Evolutionary conservation across 2,329 filamentous ascomycete genomes (phyloP).

Genomic region (Penicillium aurantiogriseum): DNA sequence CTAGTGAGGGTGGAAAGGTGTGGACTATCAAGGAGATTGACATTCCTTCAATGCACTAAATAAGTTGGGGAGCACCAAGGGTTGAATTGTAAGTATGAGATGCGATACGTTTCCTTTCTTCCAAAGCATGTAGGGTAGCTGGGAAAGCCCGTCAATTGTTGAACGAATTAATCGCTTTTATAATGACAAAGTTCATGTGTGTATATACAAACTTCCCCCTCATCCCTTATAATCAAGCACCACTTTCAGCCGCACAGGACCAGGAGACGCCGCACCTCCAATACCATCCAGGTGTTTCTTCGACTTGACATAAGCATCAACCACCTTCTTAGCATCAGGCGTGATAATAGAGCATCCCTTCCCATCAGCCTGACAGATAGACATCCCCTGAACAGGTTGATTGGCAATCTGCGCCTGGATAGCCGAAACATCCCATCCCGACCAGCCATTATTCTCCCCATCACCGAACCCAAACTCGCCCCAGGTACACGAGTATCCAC

Average conservation of each 20-base stretch:
- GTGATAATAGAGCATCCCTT: slow-evolving; percentile 32
- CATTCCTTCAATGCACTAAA: slow-evolving; percentile 33
- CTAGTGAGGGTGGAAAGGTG: slow-evolving; percentile 36
- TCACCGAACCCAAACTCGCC: slow-evolving; percentile 42
- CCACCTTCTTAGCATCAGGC: slow-evolving; percentile 20
- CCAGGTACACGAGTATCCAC: slow-evolving; percentile 40
- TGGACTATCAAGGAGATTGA: slow-evolving; percentile 41
- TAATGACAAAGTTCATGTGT: not conserved
- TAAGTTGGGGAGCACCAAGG: no score
- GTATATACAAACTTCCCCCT: slow-evolving; percentile 4
- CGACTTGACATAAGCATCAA: slow-evolving; percentile 29
- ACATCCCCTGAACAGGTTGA: slow-evolving; percentile 35
- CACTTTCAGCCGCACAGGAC: slow-evolving; percentile 31
- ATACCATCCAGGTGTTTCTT: slow-evolving; percentile 33
- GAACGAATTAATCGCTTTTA: not conserved
- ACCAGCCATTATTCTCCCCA: slow-evolving; percentile 35
- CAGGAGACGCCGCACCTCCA: slow-evolving; percentile 33
- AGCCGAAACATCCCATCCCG: slow-evolving; percentile 44
- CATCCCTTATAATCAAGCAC: slow-evolving; percentile 30
- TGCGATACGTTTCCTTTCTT: no score
- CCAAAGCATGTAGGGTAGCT: not conserved
- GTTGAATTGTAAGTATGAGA: no score
- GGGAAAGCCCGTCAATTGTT: not conserved
- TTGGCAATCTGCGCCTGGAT: slow-evolving; percentile 36
- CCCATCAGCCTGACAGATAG: slow-evolving; percentile 30